phyloP scores from a whole-genome alignment of 2,329 filamentous ascomycete species.

The Diaporthe sp. region DNA sequence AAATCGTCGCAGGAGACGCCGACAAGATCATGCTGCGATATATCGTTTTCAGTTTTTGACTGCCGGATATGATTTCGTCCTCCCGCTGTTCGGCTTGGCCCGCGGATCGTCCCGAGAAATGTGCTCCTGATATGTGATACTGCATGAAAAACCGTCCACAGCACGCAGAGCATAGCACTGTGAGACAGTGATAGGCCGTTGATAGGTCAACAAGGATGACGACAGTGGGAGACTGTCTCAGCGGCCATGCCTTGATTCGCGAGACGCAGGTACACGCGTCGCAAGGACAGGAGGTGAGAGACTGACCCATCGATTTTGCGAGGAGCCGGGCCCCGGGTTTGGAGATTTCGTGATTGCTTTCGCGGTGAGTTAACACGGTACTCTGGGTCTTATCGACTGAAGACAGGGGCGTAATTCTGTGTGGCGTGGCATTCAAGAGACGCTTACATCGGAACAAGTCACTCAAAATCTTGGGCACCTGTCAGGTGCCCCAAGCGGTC shows the following conservation, averaged over 20 bases:
- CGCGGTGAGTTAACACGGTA: background rate
- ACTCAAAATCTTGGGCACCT: no score
- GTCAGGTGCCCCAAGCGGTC: no score
- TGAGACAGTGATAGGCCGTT: background rate
- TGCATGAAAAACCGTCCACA: background rate
- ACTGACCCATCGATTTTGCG: no score
- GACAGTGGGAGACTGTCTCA: background rate
- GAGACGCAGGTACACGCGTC: background rate
- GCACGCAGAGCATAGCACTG: background rate
- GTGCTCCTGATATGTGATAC: background rate
- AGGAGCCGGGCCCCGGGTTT: background rate
- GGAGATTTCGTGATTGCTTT: background rate
- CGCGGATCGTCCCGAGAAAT: background rate
- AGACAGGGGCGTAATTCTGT: background rate
- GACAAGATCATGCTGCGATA: background rate
- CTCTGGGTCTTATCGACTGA: no score
- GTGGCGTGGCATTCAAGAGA: background rate
- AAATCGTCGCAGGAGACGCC: background rate
- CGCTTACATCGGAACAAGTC: no score
- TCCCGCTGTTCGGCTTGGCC: background rate
- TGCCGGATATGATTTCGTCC: background rate
- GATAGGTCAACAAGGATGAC: no score
- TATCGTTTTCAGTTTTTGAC: background rate
- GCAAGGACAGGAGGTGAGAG: background rate
- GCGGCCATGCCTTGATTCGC: background rate